These are phyloP conservation scores for Exophiala oligosperma DNA, from an alignment of 2,329 filamentous ascomycete genomes.

Conservation along the genomic window DNA sequence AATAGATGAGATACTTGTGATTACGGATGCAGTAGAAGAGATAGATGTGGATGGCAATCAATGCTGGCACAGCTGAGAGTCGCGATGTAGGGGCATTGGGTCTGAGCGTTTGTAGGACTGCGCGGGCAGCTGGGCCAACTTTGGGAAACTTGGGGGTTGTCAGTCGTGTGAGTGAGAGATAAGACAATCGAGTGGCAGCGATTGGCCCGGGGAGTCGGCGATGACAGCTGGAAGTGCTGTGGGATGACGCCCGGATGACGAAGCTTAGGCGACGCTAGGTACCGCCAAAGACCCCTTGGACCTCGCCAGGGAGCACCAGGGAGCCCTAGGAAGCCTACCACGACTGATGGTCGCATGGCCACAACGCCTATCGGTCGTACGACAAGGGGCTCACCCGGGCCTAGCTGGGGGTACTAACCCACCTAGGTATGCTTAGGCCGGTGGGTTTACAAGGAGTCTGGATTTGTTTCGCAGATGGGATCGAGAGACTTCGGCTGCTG, in stretches of 20 bases:
- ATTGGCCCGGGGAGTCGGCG: background rate
- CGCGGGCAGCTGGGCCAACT: background rate
- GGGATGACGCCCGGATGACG: background rate
- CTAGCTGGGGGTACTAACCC: too few relatives aligned
- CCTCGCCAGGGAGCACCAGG: too few relatives aligned
- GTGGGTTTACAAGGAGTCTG: too few relatives aligned
- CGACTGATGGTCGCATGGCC: too few relatives aligned
- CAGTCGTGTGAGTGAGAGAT: conserved; percentile 3
- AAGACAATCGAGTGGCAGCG: background rate
- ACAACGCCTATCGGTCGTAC: too few relatives aligned
- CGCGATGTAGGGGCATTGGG: background rate
- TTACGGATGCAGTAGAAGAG: background rate
- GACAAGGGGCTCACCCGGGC: too few relatives aligned
- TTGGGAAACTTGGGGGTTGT: background rate
- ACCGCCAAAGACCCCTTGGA: too few relatives aligned
- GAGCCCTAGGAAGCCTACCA: too few relatives aligned
- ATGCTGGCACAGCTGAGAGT: background rate
- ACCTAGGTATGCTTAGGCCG: too few relatives aligned
- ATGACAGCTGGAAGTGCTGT: background rate
- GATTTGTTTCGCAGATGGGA: too few relatives aligned
- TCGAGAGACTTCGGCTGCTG: too few relatives aligned
- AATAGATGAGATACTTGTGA: background rate
- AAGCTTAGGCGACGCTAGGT: too few relatives aligned
- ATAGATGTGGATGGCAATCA: background rate
- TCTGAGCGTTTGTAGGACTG: background rate